Evolutionary conservation across 495 filamentous ascomycete genomes (phyloP), one percentile per base, ranked within the genome.

Genomic region (Neurospora sp.): DNA sequence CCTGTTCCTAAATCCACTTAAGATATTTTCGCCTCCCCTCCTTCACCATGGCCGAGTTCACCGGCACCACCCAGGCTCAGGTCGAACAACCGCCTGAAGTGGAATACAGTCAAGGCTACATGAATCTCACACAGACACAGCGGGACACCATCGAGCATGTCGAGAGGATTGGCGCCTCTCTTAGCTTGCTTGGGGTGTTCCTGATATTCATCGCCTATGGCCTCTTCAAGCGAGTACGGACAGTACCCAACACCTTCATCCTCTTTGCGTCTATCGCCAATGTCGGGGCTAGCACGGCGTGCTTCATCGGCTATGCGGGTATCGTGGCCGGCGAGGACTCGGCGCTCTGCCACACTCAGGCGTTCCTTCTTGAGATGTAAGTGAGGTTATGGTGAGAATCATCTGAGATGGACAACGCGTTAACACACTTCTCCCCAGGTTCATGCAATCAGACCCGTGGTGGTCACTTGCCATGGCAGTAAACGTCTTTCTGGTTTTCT

Each of bases 261-360:
- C 90, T 97, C 75, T 94, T 90, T 78, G 93, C 94, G 4, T 92
- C 91, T 1, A 92, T 93, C 78, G 93, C 92, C 31, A 97, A 97
- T 77, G 82, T 96, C 12, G 85, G 91, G 73, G 89, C 92, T 70
- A 94, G 91, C 82, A 85, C 92, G 38, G 93, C 92, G 4, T 92
- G 92, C 14, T 81, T 96, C 8, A 93, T 95, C 73, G 86, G 88
- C 20, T 84, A 85, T 27, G 83, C 84, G 4, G 87, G 85, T 42
- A 83, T 89, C 27, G 77, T 86, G 3, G 82, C 83, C n/a, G 89
- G 90, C 0, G 76, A 82, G 14, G 76, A 82, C 3, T 88, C 86
- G 37, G 76, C 83, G 12, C 77, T 95, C 3, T 97, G 94, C 80
- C 89, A 91, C 75, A 86, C 90, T 31, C 94, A 97, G 76, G 93